phyloP scores from a whole-genome alignment of 2,329 filamentous ascomycete species.

The Stylonectria norvegica region DNA sequence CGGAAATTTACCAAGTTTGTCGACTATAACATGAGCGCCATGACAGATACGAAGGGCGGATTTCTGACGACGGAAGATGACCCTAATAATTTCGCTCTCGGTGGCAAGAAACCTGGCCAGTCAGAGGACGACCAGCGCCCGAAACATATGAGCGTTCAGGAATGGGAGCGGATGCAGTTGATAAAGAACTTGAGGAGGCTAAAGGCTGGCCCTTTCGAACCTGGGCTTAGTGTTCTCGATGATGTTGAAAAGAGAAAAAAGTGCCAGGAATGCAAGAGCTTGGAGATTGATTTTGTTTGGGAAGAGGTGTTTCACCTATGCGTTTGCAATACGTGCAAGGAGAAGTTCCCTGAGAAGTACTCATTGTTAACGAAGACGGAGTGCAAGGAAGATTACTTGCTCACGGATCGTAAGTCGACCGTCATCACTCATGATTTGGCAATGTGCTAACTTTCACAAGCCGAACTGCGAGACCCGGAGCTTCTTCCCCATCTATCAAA shows the following conservation, averaged over 20 bases:
- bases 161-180: slow-evolving; percentile 85
- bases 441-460: slow-evolving; percentile 38
- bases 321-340: slow-evolving; percentile 83
- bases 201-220: slow-evolving; percentile 82
- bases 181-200: slow-evolving; percentile 68
- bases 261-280: slow-evolving; percentile 76
- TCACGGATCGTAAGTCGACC: slow-evolving; percentile 73
- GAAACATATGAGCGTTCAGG: slow-evolving; percentile 80
- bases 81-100: slow-evolving; percentile 75
- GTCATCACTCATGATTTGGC: neutral
- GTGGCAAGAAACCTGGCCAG: slow-evolving; percentile 38
- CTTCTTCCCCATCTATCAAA: slow-evolving; percentile 82
- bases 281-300: slow-evolving; percentile 96
- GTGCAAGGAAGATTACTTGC: slow-evolving; percentile 87
- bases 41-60: slow-evolving; percentile 96
- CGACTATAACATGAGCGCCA: slow-evolving; percentile 96
- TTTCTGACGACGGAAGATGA: slow-evolving; percentile 91
- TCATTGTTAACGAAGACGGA: slow-evolving; percentile 95
- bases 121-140: slow-evolving; percentile 60
- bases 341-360: slow-evolving; percentile 87
- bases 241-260: slow-evolving; percentile 63
- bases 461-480: slow-evolving; percentile 84
- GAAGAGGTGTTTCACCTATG: slow-evolving; percentile 74
- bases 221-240: slow-evolving; percentile 72
- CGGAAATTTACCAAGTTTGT: slow-evolving; percentile 91